Percentiles rank a stretch among this genome's conserved stretches.
These are phyloP conservation scores for Aspergillus ochraceus DNA, from an alignment of 2,329 filamentous ascomycete species.

Conservation along the genomic window DNA sequence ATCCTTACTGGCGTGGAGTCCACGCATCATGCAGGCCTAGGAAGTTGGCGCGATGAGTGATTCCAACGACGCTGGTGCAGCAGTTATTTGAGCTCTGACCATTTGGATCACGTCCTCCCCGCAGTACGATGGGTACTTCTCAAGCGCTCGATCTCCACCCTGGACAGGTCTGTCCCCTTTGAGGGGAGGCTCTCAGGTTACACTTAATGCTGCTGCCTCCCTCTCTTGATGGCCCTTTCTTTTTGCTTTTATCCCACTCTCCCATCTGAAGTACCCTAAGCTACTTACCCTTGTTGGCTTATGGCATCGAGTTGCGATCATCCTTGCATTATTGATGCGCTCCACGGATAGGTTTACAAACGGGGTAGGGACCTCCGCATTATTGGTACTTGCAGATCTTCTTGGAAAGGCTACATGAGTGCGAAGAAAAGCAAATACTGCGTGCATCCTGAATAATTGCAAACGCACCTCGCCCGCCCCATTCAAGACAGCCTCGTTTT, in stretches of 20 bases:
- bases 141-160: slow-evolving; percentile 9
- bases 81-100: slow-evolving; percentile 10
- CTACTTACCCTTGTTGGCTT: neutral
- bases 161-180: slow-evolving; percentile 3
- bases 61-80: neutral
- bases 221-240: neutral
- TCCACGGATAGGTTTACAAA: neutral
- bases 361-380: neutral
- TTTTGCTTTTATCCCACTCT: neutral
- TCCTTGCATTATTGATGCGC: slow-evolving; percentile 1
- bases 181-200: neutral
- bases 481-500: neutral
- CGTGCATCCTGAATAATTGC: neutral
- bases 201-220: slow-evolving; percentile 12
- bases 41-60: slow-evolving; percentile 10
- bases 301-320: neutral
- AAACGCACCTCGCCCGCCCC: neutral
- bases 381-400: slow-evolving; percentile 6
- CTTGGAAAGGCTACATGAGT: neutral
- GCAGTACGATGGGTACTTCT: slow-evolving; percentile 1
- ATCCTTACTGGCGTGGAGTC: slow-evolving; percentile 13
- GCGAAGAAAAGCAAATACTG: neutral
- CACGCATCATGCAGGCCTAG: slow-evolving; percentile 14
- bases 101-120: slow-evolving; percentile 14
- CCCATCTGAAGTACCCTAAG: neutral